Evolutionary conservation across 1,284 basidiomycete genomes (phyloP).

Genomic region (Cutaneotrichosporon sp.): DNA sequence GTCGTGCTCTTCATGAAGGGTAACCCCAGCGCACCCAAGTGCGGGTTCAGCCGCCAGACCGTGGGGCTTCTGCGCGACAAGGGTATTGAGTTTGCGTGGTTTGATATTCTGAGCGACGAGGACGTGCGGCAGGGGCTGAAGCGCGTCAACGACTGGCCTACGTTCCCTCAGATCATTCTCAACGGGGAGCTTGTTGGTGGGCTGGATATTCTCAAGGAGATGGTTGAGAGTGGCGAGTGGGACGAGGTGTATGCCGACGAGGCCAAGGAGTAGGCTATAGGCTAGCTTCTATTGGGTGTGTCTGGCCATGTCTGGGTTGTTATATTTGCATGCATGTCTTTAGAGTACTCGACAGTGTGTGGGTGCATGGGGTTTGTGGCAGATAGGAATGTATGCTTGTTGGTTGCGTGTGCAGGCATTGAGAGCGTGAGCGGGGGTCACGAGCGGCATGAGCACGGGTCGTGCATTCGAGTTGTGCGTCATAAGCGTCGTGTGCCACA

Average conservation of each 20-base stretch:
- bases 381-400: neutral
- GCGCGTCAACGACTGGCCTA: conserved; percentile 55
- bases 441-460: too few species aligned
- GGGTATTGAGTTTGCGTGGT: conserved; percentile 65
- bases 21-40: conserved; percentile 77
- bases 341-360: neutral
- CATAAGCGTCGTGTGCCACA: neutral
- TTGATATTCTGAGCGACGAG: conserved; percentile 72
- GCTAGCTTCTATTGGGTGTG: neutral
- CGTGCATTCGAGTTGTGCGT: too few species aligned
- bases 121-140: conserved; percentile 63
- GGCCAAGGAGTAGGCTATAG: conserved; percentile 7
- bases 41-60: conserved; percentile 75
- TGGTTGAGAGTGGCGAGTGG: conserved; percentile 57
- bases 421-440: too few species aligned
- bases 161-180: conserved; percentile 70
- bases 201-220: conserved; percentile 65
- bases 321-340: conserved; percentile 6
- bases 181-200: conserved; percentile 78
- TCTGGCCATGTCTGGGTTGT: conserved; percentile 3
- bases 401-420: neutral
- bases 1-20: conserved; percentile 97
- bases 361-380: neutral
- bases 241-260: conserved; percentile 42
- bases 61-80: conserved; percentile 65